A percentile compares a stretch with the other conserved stretches of the same genome.
Conservation (phyloP, 2,329 filamentous ascomycete genomes). For the Xylaria sp. region DNA sequence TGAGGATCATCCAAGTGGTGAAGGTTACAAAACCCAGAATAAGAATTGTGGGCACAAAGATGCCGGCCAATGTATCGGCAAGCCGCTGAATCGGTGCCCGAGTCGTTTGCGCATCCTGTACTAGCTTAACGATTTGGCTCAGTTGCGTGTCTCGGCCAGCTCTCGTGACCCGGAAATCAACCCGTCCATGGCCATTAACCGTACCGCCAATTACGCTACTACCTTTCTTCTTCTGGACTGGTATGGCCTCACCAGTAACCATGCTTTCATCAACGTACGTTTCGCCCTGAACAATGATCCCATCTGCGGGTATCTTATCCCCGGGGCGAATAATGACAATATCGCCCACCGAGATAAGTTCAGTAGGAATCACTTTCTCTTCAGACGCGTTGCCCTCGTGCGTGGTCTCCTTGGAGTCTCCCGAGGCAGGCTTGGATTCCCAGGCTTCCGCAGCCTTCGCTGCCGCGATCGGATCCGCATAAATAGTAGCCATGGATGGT, state of each 20-base stretch:
- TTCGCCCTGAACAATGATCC: conserved; percentile 85
- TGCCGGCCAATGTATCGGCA: conserved; percentile 89
- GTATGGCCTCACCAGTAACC: conserved; percentile 98
- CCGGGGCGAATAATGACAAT: conserved; percentile 92
- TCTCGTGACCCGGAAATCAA: conserved; percentile 92
- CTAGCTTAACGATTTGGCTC: conserved; percentile 97
- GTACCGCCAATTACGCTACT: conserved; percentile 88
- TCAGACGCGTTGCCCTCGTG: conserved; percentile 73
- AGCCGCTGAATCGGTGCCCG: conserved; percentile 94
- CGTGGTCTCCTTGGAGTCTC: conserved; percentile 59
- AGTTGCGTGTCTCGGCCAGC: conserved; percentile 96
- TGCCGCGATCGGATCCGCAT: conserved; percentile 91
- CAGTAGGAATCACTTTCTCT: conserved; percentile 88
- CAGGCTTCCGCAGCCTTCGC: conserved; percentile 89
- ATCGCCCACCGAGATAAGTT: conserved; percentile 93
- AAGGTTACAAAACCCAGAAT: conserved; percentile 87
- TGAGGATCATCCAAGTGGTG: conserved; percentile 91
- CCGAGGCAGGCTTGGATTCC: conserved; percentile 59
- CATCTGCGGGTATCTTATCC: conserved; percentile 96
- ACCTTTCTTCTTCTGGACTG: conserved; percentile 87
- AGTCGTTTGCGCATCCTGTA: conserved; percentile 95
- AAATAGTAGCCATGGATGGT: conserved; percentile 97
- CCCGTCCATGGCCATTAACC: conserved; percentile 90
- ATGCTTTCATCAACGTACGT: conserved; percentile 97
- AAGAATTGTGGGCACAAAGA: conserved; percentile 92